phyloP scores from a whole-genome alignment of 495 filamentous ascomycete genomes.

The Neurospora sp. region DNA sequence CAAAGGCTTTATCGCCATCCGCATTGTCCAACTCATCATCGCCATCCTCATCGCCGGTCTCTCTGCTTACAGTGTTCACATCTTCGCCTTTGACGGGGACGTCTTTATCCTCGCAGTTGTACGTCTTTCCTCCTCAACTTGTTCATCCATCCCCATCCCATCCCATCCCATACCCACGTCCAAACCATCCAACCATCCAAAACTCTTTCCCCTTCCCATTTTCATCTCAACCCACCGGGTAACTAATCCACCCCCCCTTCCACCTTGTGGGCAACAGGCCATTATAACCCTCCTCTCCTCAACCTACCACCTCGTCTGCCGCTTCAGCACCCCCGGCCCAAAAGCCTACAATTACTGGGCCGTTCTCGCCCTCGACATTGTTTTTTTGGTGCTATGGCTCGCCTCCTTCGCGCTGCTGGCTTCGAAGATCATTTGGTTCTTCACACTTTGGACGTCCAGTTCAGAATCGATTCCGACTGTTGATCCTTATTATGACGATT shows the following conservation, averaged over 20 bases:
- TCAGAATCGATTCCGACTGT: neutral
- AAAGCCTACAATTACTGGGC: slow-evolving; percentile 41
- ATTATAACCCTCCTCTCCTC: slow-evolving; percentile 28
- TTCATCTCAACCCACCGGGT: neutral
- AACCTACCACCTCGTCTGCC: slow-evolving; percentile 33
- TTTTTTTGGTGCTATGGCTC: slow-evolving; percentile 37
- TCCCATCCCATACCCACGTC: neutral
- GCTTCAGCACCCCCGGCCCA: slow-evolving; percentile 11
- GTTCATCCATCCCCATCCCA: neutral
- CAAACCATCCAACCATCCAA: neutral
- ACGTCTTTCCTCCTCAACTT: slow-evolving; percentile 7
- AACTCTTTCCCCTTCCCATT: neutral
- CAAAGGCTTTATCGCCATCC: slow-evolving; percentile 43
- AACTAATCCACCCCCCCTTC: neutral
- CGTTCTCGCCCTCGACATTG: slow-evolving; percentile 34
- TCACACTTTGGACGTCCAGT: neutral
- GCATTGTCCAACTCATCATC: slow-evolving; percentile 52
- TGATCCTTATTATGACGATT: neutral
- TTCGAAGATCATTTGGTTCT: slow-evolving; percentile 18
- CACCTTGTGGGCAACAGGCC: no score
- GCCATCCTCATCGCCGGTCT: slow-evolving; percentile 59
- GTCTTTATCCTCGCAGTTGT: slow-evolving; percentile 33
- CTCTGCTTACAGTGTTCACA: slow-evolving; percentile 48
- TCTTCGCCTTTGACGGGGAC: slow-evolving; percentile 19
- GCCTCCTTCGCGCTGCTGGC: slow-evolving; percentile 33